Percentiles rank a stretch among this genome's conserved stretches.
Conservation (phyloP, 176 grass and related monocot genomes). For the Ampelocalamus luodianensis region DNA sequence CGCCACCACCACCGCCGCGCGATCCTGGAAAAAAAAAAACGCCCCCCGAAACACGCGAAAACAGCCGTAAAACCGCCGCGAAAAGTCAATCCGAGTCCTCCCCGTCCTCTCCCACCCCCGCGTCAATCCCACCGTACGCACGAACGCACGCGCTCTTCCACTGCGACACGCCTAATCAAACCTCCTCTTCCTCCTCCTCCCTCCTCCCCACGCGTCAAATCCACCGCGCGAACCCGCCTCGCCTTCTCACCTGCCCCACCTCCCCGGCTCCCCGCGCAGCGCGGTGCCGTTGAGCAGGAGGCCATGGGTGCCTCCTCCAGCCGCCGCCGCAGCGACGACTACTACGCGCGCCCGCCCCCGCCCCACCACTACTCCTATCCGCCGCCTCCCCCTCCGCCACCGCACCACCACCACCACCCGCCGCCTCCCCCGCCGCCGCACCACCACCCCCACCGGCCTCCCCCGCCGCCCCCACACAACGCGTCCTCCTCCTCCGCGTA, state of each 20-base stretch:
- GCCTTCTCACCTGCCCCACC: background rate
- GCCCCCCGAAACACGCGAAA: background rate
- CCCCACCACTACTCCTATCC: conserved; percentile 33
- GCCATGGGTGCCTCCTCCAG: conserved; percentile 61
- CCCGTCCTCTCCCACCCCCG: background rate
- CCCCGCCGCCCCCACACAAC: conserved; percentile 31
- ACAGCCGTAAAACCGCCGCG: background rate
- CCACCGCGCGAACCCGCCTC: background rate
- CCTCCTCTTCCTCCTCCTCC: background rate
- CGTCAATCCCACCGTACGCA: conserved; percentile 37
- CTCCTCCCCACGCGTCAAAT: conserved; percentile 15
- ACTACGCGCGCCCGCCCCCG: conserved; percentile 43
- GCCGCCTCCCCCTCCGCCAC: background rate
- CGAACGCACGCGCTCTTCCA: background rate
- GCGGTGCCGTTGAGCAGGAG: too few relatives aligned
- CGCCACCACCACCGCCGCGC: too few relatives aligned
- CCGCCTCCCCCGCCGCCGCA: background rate
- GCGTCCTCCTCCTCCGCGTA: conserved; percentile 22
- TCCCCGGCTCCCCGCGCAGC: too few relatives aligned
- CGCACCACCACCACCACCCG: background rate
- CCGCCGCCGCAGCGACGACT: conserved; percentile 58
- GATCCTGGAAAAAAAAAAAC: background rate
- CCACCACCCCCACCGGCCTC: conserved; percentile 17
- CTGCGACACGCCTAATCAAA: conserved; percentile 43
- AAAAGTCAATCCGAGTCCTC: conserved; percentile 41